Base-by-base conservation (phyloP, 805 yeast genomes). In the Suhomyces xylopsoci region DNA sequence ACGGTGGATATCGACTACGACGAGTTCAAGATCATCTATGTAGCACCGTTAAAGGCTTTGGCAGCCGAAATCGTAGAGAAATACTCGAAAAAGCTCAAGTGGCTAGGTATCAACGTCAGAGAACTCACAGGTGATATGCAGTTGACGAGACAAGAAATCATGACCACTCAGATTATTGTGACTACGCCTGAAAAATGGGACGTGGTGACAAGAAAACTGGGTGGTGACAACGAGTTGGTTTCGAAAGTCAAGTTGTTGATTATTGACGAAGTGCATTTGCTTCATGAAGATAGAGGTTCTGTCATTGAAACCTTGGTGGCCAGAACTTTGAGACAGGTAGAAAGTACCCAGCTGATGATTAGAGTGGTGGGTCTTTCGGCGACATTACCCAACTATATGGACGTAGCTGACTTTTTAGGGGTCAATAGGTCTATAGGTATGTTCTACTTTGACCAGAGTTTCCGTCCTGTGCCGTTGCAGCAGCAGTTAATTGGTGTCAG, bases 101-200 rank as follows among this genome's bases (percentile, higher is more conserved):
- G 97, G 92, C 71, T 93, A 15, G 97, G 96, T 4, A 83, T 96
- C 26, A 80, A 80, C 55, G 98, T 93, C 0, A 71, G 94, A 45
- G 97, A 92, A 63, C 76, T 92, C 54, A 92, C 97, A 3, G 97
- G 97, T 65, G 97, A 91, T 71, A 92, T 92, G 97, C 97, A 91
- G 64, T 70, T 91, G 50, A 87, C 96, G 0, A 82, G 84, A 57
- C 78, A 86, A 1, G 97, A 91, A 67, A 90, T 91, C 41, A 66
- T 83, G 62, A 81, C 81, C 1, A 92, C 97, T 0, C 97, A 91
- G 65, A 79, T 91, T 41, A 88, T 91, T 57, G 97, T 91, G 2
- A 92, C 97, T 0, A 91, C 97, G 0, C 97, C 97, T 0, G 97
- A 91, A 64, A 91, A 91, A 67, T 91, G 97, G 97, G 97, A 91